Evolutionary conservation across 2,329 filamentous ascomycete species (phyloP), one percentile per base, ranked within the genome.

Genomic region (Aureobasidium subglaciale): DNA sequence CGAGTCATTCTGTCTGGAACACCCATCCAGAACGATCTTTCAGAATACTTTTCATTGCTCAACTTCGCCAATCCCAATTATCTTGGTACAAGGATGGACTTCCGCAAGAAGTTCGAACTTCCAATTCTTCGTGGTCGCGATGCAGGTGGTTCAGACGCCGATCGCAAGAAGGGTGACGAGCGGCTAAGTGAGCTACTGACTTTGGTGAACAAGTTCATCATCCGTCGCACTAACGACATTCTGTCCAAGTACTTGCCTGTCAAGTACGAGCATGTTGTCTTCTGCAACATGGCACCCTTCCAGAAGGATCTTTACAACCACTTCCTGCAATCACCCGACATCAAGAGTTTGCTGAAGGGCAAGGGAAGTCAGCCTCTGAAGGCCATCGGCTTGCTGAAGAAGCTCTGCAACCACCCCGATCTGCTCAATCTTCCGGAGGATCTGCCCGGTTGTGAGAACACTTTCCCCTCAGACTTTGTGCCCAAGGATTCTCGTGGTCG

Each of bases 251-350:
- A 99, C 67, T 75, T 99, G 58, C 93, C 93, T 0, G 85, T 97
- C 75, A 99, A 99, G 75, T 99, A 99, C 71, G 93, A 99, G 71
- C 93, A 99, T 68, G 93, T 99, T 27, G 93, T 99, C 1, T 99
- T 99, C 73, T 99, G 93, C 78, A 92, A 92, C 63, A 79, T 96
- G 42, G 87, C 93, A 15, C 88, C 88, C 0, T 97, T 99, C 73
- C 93, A 99, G 70, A 80, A 90, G 55, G 88, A 89, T 62, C 76
- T 99, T 1, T 99, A 99, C 77, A 96, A 96, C 66, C 89, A 96
- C 71, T 99, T 99, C 71, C 91, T 99, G 70, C 89, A 87, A 48
- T 96, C 91, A 58, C 92, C 93, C 0, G 89, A 95, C 59, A 97
- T 99, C 65, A 90, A 95, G 68, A 90, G 88, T 53, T 76, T 99